Conservation (phyloP, 352 stramenopile genomes). For the Phytophthora foliorum region DNA sequence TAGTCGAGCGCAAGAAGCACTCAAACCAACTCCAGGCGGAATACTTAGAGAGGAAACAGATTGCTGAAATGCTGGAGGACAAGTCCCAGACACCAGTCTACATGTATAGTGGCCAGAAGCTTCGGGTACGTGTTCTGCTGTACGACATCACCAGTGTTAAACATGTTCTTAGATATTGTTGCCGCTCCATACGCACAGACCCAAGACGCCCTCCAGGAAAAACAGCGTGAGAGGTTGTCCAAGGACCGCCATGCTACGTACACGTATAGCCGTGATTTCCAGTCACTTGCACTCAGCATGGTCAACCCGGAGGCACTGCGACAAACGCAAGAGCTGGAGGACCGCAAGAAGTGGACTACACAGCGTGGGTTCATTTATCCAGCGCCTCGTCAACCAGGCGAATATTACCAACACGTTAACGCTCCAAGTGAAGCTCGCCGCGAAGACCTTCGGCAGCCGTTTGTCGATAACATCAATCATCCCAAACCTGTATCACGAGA, state of each 20-base stretch:
- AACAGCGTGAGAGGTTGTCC: slow-evolving; percentile 69
- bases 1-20: slow-evolving; percentile 56
- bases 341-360: slow-evolving; percentile 83
- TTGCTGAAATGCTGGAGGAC: slow-evolving; percentile 37
- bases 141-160: background rate
- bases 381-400: slow-evolving; percentile 58
- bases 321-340: slow-evolving; percentile 56
- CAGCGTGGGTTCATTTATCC: slow-evolving; percentile 91
- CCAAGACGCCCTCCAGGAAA: slow-evolving; percentile 87
- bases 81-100: slow-evolving; percentile 59
- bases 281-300: slow-evolving; percentile 86
- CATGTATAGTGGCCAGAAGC: slow-evolving; percentile 91
- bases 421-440: slow-evolving; percentile 81
- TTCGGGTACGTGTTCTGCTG: slow-evolving; percentile 55
- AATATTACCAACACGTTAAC: slow-evolving; percentile 80
- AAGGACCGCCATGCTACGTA: slow-evolving; percentile 58
- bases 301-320: slow-evolving; percentile 76
- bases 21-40: slow-evolving; percentile 36
- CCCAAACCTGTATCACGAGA: slow-evolving; percentile 68
- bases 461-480: slow-evolving; percentile 87
- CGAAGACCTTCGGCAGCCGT: slow-evolving; percentile 86
- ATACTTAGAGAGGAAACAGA: slow-evolving; percentile 55
- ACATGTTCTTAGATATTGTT: background rate
- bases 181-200: slow-evolving; percentile 45
- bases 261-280: slow-evolving; percentile 91